Base-by-base conservation (phyloP, 139 green algal genomes). In the Micractinium sp. region DNA sequence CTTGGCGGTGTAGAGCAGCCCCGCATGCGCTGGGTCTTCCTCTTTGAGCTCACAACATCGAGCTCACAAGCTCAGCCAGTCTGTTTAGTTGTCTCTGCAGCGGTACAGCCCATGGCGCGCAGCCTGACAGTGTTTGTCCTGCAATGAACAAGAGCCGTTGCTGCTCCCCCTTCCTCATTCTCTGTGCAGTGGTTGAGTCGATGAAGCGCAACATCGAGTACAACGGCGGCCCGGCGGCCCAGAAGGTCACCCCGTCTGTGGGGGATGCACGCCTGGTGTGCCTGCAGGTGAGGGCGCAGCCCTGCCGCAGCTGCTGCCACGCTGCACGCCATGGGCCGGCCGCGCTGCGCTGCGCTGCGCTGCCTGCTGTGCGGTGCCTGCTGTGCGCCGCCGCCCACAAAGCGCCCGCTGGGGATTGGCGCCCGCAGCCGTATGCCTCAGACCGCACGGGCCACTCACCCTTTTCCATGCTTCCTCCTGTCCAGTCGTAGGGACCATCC, bases 201-300 rank as follows among this genome's bases (percentile, higher is more conserved):
- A 98, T 99, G 91, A 82, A 92, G 25, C 93, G 93, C 35, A 99
- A 99, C 91, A 92, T 98, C 14, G 91, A 87, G 25, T 94, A 95
- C 90, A 99, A 98, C 81, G 95, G 95, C 22, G 38, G 82, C 0
- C 82, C 88, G 35, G 96, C 92, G 23, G 87, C 61, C 0, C 87
- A 86, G 2, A 92, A 89, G 61, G 93, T 99, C 29, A 63, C 92
- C n/a, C 86, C 93, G 67, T 87, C 85, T 63, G 91, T 93, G 81
- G 91, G 85, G 15, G 98, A 99, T 87, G 96, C 95, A 31, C 94
- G 98, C 9, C 69, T 99, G 53, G 89, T 96, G 36, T 98, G 98
- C 96, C 87, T 99, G 90, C 76, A 91, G 86, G 88, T 93, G 35
- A 85, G 56, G 63, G 15, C 47, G n/a, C n/a, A n/a, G n/a, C n/a